Evolutionary conservation across 1,139 yeast genomes (phyloP).

Genomic region (Scheffersomyces segobiensis): DNA sequence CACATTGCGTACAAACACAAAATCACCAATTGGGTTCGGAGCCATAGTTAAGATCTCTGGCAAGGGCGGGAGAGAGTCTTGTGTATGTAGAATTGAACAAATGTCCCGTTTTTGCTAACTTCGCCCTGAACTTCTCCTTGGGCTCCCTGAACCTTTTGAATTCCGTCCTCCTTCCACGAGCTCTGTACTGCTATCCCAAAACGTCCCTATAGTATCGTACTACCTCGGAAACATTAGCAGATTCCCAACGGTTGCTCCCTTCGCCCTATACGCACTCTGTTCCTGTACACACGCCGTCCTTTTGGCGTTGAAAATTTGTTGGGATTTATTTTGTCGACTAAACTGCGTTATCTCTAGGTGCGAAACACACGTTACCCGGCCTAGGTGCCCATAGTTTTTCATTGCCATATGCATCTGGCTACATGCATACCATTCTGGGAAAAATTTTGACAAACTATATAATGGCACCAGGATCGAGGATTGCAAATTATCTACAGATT

Average conservation of each 20-base stretch:
- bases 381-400: not conserved
- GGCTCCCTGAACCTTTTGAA: too few relatives aligned
- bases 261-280: not conserved
- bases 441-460: not conserved
- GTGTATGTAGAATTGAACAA: too few relatives aligned
- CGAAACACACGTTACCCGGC: not conserved
- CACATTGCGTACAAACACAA: too few relatives aligned
- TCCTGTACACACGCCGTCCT: not conserved
- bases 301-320: not conserved
- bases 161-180: too few relatives aligned
- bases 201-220: too few relatives aligned
- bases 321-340: not conserved
- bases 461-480: not conserved
- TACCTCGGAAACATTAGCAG: not conserved
- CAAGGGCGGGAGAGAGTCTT: too few relatives aligned
- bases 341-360: not conserved
- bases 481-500: not conserved
- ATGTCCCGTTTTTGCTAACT: too few relatives aligned
- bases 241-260: not conserved
- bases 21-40: too few relatives aligned
- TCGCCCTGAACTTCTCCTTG: too few relatives aligned
- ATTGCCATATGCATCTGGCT: not conserved
- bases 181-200: too few relatives aligned
- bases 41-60: too few relatives aligned
- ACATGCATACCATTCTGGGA: not conserved